phyloP scores from a whole-genome alignment of 108 stramenopile species.

The Nitzschia inconspicua region DNA sequence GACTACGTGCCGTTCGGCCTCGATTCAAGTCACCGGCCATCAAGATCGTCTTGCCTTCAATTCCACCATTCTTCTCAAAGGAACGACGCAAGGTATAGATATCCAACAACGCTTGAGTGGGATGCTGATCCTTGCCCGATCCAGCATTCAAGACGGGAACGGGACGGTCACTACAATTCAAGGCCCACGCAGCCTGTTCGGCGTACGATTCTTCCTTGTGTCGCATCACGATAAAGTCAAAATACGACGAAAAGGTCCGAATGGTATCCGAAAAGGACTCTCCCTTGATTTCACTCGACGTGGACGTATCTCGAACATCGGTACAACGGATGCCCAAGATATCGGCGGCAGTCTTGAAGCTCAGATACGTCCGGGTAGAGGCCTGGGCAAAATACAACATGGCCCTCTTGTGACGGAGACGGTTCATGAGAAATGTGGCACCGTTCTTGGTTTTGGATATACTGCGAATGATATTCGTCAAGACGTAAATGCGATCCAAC shows the following conservation, averaged over 20 bases:
- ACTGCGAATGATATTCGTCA: slow-evolving; percentile 18
- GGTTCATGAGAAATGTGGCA: slow-evolving; percentile 11
- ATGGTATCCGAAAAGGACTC: slow-evolving; percentile 94
- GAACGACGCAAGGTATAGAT: slow-evolving; percentile 76
- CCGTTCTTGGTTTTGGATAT: slow-evolving; percentile 24
- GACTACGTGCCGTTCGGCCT: slow-evolving; percentile 95
- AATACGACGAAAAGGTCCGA: slow-evolving; percentile 85
- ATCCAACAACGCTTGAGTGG: slow-evolving; percentile 98
- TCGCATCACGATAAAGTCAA: slow-evolving; percentile 88
- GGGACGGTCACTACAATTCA: slow-evolving; percentile 19
- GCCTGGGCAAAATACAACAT: slow-evolving; percentile 89
- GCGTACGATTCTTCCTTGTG: slow-evolving; percentile 43
- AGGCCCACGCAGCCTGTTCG: slow-evolving; percentile 58
- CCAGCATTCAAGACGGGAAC: slow-evolving; percentile 95
- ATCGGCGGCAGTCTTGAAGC: slow-evolving; percentile 94
- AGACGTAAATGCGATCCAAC: slow-evolving; percentile 14
- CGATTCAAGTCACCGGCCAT: slow-evolving; percentile 94
- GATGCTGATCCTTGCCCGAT: slow-evolving; percentile 97
- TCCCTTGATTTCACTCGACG: slow-evolving; percentile 89
- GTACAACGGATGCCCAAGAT: slow-evolving; percentile 88
- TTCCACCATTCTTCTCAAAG: slow-evolving; percentile 63
- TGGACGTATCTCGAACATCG: slow-evolving; percentile 68
- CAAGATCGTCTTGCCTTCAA: slow-evolving; percentile 56
- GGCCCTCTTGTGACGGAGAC: slow-evolving; percentile 17
- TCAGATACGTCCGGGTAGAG: slow-evolving; percentile 92